Evolutionary conservation across 352 stramenopile species (phyloP), one percentile per base, ranked within the genome.

Genomic region (Phytopythium helicoides): DNA sequence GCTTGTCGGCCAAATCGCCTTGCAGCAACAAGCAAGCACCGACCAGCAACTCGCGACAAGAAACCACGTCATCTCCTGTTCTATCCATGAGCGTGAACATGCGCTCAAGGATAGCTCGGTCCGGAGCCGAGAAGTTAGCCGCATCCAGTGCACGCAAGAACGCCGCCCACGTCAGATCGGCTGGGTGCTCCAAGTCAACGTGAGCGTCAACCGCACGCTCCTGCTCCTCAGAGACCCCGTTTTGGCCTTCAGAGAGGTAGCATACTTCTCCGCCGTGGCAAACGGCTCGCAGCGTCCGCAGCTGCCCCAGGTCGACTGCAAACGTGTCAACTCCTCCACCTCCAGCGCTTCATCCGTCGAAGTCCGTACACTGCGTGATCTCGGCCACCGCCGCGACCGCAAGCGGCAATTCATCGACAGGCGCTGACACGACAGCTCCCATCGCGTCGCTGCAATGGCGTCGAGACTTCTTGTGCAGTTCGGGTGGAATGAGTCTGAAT

Each of bases 11-110:
- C 15, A 89, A 52, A 1, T 76, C 60, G 6, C 73, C 71, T 28
- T 64, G 64, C 6, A 89, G 64, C 21, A 87, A 47, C 23, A 69
- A 18, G 3, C 69, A 73, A 10, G 61, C 56, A 1, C 56, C 72
- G 33, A 87, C 64, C 8, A 82, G 65, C 23, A 89, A 72, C 46
- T 86, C 65, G 3, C 61, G 45, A 0, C 62, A 52, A 18, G 75
- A 40, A 25, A 89, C 57, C 1, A 69, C 54, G 6, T 85, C 79
- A 35, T 87, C 76, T 0, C 76, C 76, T 0, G 76, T 86, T 9
- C 62, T 62, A 62, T 89, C 79, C 54, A 89, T 48, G 34, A 89
- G 63, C 12, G 63, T 78, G 41, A 89, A 86, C 26, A 89, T 33
- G 3, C 60, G 69, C 22, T 86, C 70, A 21, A 86, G 66, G 41